These are phyloP conservation scores for Funneliformis mosseae DNA, from an alignment of 192 early-diverging fungal genomes.

Conservation along the genomic window DNA sequence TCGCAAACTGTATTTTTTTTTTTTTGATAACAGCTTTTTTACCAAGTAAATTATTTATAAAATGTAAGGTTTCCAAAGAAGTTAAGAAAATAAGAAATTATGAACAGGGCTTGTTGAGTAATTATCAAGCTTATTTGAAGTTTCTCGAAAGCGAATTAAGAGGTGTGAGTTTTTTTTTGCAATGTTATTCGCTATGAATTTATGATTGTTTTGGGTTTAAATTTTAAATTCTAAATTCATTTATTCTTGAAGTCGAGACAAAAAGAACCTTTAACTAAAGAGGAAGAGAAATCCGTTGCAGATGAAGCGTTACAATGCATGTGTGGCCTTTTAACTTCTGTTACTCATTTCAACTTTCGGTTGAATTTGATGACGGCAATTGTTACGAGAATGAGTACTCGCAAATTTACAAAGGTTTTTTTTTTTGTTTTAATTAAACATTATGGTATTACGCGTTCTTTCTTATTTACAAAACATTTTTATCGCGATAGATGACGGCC, in stretches of 20 bases:
- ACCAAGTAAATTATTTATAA: not conserved
- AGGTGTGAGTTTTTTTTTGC: slow-evolving; percentile 29
- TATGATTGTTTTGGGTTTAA: not conserved
- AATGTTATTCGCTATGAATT: not conserved
- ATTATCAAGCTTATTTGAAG: slow-evolving; percentile 86
- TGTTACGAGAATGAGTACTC: slow-evolving; percentile 73
- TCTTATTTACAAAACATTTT: not conserved
- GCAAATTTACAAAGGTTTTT: slow-evolving; percentile 54
- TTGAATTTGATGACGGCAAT: slow-evolving; percentile 85
- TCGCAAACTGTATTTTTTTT: too few species aligned
- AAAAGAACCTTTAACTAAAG: not conserved
- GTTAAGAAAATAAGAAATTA: slow-evolving; percentile 85
- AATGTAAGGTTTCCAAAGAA: slow-evolving; percentile 80
- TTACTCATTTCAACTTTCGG: slow-evolving; percentile 97
- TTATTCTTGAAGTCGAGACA: not conserved
- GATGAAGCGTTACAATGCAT: slow-evolving; percentile 77
- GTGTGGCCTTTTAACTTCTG: slow-evolving; percentile 75
- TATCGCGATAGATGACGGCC: slow-evolving; percentile 57
- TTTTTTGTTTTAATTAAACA: slow-evolving; percentile 20
- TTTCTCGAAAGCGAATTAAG: slow-evolving; percentile 61
- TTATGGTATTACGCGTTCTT: not conserved
- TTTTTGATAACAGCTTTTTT: not conserved
- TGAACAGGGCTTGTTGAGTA: slow-evolving; percentile 79
- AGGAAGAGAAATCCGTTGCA: slow-evolving; percentile 42
- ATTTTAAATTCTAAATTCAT: not conserved